Base-by-base conservation (phyloP, 441 rosid genomes). In the Pelargonium exstipulatum region DNA sequence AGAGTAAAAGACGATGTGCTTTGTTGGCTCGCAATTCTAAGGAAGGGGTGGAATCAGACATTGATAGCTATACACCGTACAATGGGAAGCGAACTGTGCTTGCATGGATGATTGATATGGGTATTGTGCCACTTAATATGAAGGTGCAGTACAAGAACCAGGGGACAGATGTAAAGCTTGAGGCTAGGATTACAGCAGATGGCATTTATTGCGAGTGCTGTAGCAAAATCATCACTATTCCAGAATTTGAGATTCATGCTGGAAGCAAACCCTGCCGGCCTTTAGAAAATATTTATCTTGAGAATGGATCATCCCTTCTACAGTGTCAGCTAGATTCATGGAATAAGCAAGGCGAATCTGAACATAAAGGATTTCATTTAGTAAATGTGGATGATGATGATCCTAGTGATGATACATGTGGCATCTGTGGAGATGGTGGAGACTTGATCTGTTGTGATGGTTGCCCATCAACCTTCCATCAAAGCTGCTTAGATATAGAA, bases 371-470 rank as follows among this genome's bases (percentile, higher is more conserved):
- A 60, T 84, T 82, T 72, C 89, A 89, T 81, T 76, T 79, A 67
- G 84, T 95, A 65, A 88, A 92, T 72, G 79, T 83, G 72, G 77
- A 66, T 69, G 84, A 84, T 45, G 92, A 86, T 48, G 99, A 95
- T 78, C 97, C 90, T 64, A 95, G 86, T 69, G 99, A 95, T 73
- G 98, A 95, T 80, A 88, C 99, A 10, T 95, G 98, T 83, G 98
- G 90, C 68, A 82, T 90, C 58, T 95, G 99, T 82, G 99, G 98
- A 58, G 99, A 95, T 85, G 99, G 99, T 60, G 99, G 99, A 76
- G 86, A 85, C 70, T 83, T 95, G 81, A 82, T 87, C 70, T 95
- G 98, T 73, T 95, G 98, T 66, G 99, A 95, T 69, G 80, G 93
- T 79, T 95, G 99, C 81, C 98, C 99, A 61, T 90, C 99, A 68